Percentiles rank a stretch among this genome's conserved stretches.
These are phyloP conservation scores for Theileria sp. DNA, from an alignment of 169 alveolate species.

Conservation along the genomic window DNA sequence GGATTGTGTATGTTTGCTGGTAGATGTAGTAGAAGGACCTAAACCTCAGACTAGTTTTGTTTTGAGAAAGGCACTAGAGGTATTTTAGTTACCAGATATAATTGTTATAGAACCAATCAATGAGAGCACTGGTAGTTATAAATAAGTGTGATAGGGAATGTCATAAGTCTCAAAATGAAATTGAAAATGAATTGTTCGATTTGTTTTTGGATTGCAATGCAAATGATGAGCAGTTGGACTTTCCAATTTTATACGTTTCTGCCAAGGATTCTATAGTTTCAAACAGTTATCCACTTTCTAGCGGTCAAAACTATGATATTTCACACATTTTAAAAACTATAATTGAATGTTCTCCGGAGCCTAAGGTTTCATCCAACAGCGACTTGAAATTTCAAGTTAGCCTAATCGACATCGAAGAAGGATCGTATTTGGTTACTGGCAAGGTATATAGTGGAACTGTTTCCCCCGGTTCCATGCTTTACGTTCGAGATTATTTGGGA, in stretches of 20 bases:
- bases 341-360: conserved; percentile 44
- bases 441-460: conserved; percentile 77
- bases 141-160: conserved; percentile 77
- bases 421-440: conserved; percentile 76
- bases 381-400: conserved; percentile 72
- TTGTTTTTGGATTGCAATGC: conserved; percentile 87
- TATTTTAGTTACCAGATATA: background rate
- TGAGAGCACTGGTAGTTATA: conserved; percentile 73
- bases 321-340: conserved; percentile 41
- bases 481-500: conserved; percentile 64
- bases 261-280: conserved; percentile 86
- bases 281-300: conserved; percentile 38
- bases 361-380: conserved; percentile 38
- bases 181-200: conserved; percentile 91
- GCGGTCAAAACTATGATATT: conserved; percentile 5
- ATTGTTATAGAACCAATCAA: conserved; percentile 61
- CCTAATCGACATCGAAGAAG: conserved; percentile 76
- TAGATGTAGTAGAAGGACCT: conserved; percentile 95
- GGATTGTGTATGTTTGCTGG: conserved; percentile 94
- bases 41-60: conserved; percentile 87
- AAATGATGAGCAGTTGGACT: conserved; percentile 88
- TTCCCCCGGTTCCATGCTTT: conserved; percentile 67
- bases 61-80: conserved; percentile 73
- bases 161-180: conserved; percentile 80
- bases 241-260: conserved; percentile 89